Evolutionary conservation across 2,329 filamentous ascomycete species (phyloP).

Genomic region (Fusarium humuli): DNA sequence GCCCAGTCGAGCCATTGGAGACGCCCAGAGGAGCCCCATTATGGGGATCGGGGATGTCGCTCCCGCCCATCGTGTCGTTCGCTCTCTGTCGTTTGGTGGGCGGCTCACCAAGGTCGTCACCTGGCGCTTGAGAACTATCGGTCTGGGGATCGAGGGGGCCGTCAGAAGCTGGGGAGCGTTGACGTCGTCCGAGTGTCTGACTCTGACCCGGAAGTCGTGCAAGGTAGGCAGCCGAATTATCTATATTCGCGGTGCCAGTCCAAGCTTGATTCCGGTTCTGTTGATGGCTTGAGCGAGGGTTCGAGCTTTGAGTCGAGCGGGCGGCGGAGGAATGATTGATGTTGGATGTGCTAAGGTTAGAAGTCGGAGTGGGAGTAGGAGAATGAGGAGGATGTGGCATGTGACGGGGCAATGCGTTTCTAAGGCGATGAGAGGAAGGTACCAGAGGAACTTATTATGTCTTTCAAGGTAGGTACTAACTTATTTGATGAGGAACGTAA

Average conservation of each 20-base stretch:
- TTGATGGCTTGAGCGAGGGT: constrained; percentile 41
- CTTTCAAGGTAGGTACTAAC: neutral
- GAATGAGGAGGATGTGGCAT: constrained; percentile 64
- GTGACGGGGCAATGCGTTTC: constrained; percentile 25
- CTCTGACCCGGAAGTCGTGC: constrained; percentile 44
- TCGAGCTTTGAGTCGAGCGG: constrained; percentile 13
- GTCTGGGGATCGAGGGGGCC: constrained; percentile 49
- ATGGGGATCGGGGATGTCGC: constrained; percentile 60
- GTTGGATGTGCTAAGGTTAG: constrained; percentile 60
- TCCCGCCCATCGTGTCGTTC: constrained; percentile 72
- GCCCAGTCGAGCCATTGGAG: constrained; percentile 58
- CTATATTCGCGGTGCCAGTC: constrained; percentile 56
- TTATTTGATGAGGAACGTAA: neutral
- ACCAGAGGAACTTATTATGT: neutral
- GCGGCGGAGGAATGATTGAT: constrained; percentile 43
- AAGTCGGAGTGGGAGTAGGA: constrained; percentile 58
- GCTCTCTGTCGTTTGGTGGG: constrained; percentile 67
- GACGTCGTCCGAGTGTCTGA: constrained; percentile 67
- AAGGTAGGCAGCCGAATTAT: constrained; percentile 50
- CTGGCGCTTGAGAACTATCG: constrained; percentile 41
- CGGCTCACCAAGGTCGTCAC: constrained; percentile 32
- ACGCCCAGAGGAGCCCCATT: constrained; percentile 64
- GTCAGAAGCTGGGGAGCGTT: constrained; percentile 58
- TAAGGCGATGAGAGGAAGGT: neutral
- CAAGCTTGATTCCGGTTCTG: constrained; percentile 44